Conservation (phyloP, 2,329 filamentous ascomycete species). For the Neonectria sp. region DNA sequence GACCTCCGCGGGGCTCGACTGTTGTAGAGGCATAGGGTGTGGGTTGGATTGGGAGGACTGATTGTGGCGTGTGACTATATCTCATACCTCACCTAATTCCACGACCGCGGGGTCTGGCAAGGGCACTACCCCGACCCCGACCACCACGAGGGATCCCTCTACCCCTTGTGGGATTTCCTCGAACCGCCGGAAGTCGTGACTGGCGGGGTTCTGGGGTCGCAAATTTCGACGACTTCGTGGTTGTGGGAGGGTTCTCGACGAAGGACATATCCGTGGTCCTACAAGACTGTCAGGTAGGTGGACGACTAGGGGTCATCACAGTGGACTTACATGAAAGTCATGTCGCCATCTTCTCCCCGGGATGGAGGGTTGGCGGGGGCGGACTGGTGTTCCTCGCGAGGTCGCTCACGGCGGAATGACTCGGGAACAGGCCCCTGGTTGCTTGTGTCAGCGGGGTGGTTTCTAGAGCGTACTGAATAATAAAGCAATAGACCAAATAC, state of each 20-base stretch:
- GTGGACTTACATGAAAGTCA: constrained; percentile 82
- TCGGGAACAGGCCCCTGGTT: constrained; percentile 85
- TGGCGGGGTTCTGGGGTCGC: constrained; percentile 59
- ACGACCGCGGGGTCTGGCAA: constrained; percentile 63
- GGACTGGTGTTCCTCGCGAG: constrained; percentile 65
- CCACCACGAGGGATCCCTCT: constrained; percentile 45
- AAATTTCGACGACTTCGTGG: constrained; percentile 66
- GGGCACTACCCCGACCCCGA: constrained; percentile 61
- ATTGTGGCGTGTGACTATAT: constrained; percentile 9
- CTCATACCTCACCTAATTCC: constrained; percentile 57
- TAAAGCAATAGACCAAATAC: constrained; percentile 24
- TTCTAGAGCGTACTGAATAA: constrained; percentile 1
- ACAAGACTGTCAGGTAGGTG: constrained; percentile 39
- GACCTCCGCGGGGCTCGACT: constrained; percentile 1
- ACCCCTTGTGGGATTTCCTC: constrained; percentile 55
- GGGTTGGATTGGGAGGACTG: not conserved
- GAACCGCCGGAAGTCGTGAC: constrained; percentile 64
- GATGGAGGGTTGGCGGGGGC: constrained; percentile 41
- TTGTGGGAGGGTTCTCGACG: constrained; percentile 83
- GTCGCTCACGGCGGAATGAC: constrained; percentile 80
- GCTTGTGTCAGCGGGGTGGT: constrained; percentile 20
- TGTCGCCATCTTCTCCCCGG: constrained; percentile 72
- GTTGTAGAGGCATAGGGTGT: not conserved
- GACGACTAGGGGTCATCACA: not conserved
- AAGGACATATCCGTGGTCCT: constrained; percentile 95